These are phyloP conservation scores for Cystofilobasidium macerans DNA, from an alignment of 768 basidiomycete species.

Conservation along the genomic window DNA sequence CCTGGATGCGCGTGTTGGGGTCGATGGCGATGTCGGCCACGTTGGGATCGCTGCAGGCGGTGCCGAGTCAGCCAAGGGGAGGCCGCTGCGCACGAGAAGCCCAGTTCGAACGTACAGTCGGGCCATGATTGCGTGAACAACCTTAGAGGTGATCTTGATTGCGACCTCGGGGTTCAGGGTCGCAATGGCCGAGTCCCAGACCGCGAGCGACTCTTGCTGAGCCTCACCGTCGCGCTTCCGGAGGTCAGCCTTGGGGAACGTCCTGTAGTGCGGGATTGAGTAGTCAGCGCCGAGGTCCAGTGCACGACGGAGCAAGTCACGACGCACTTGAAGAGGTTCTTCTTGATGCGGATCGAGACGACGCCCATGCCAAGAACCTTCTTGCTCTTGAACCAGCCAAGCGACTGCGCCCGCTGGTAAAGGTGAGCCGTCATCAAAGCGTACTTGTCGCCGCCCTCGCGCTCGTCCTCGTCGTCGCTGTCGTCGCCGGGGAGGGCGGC, in stretches of 20 bases:
- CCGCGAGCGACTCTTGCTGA: conserved; percentile 29
- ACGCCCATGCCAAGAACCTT: conserved; percentile 32
- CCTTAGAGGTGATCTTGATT: conserved; percentile 50
- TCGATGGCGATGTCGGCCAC: conserved; percentile 45
- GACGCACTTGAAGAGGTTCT: conserved; percentile 22
- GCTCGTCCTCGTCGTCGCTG: conserved; percentile 22
- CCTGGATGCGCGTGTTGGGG: conserved; percentile 69
- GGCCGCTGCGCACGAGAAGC: no score
- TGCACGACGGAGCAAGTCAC: neutral
- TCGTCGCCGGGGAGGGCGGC: neutral
- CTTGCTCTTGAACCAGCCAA: conserved; percentile 36
- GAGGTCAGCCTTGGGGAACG: conserved; percentile 18
- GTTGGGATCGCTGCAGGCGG: neutral
- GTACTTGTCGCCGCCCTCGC: conserved; percentile 22
- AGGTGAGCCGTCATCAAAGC: conserved; percentile 36
- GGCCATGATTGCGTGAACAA: conserved; percentile 36
- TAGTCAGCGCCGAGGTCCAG: no score
- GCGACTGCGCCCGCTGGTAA: conserved; percentile 32
- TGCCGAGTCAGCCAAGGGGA: neutral
- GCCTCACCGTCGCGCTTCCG: conserved; percentile 24
- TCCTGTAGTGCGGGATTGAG: conserved; percentile 1
- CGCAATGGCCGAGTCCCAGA: conserved; percentile 58
- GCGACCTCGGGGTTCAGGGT: conserved; percentile 71
- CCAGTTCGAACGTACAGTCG: conserved; percentile 30
- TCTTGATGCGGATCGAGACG: conserved; percentile 34